Evolutionary conservation across 306 rosid species (phyloP).

Genomic region (Quercus wislizeni): DNA sequence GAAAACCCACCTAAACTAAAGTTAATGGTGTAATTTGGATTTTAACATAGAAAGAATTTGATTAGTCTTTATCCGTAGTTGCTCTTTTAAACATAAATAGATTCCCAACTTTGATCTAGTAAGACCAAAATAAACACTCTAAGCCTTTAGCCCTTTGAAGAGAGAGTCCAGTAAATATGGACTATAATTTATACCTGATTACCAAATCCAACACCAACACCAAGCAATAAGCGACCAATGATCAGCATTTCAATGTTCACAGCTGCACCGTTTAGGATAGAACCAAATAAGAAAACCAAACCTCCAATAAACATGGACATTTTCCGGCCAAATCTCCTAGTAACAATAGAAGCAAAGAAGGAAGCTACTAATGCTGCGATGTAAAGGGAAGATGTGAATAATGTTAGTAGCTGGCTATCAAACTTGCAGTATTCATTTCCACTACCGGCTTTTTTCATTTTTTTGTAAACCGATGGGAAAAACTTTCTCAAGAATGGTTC

Average conservation of each 20-base stretch:
- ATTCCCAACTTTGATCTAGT: too few relatives aligned
- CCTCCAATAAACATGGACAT: constrained; percentile 36
- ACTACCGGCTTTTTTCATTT: background rate
- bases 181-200: constrained; percentile 29
- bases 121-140: too few relatives aligned
- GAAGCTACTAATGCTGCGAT: constrained; percentile 40
- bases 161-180: too few relatives aligned
- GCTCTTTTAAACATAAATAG: too few relatives aligned
- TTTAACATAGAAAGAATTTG: too few relatives aligned
- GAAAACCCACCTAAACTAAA: too few relatives aligned
- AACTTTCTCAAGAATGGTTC: constrained; percentile 24
- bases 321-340: constrained; percentile 36
- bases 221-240: constrained; percentile 35
- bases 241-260: constrained; percentile 19
- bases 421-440: constrained; percentile 29
- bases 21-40: too few relatives aligned
- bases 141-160: background rate
- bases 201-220: constrained; percentile 40
- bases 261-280: constrained; percentile 24
- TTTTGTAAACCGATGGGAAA: constrained; percentile 16
- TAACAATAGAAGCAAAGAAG: constrained; percentile 36
- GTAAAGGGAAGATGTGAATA: constrained; percentile 47
- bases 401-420: constrained; percentile 18
- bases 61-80: too few relatives aligned
- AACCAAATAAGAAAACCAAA: constrained; percentile 22